Percentiles rank a stretch among this genome's conserved stretches.
phyloP scores from a whole-genome alignment of 2,329 filamentous ascomycete genomes.

The Hypoxylon sp. region DNA sequence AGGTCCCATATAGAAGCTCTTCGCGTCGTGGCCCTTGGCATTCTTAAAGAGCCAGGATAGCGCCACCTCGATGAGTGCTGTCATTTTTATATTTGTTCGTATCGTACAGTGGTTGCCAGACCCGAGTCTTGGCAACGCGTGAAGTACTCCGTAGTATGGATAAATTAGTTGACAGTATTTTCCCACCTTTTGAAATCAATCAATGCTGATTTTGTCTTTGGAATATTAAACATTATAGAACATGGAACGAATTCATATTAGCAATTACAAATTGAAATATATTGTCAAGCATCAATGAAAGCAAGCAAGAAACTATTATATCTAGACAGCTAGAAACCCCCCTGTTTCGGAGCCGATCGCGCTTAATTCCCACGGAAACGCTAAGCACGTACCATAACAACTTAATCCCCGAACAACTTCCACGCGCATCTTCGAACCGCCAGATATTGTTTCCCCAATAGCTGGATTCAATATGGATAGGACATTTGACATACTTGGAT shows the following conservation, averaged over 20 bases:
- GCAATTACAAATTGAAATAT: neutral
- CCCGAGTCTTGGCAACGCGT: neutral
- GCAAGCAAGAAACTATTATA: constrained; percentile 1
- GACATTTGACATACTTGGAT: neutral
- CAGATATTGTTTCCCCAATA: constrained; percentile 5
- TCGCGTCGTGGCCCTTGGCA: constrained; percentile 57
- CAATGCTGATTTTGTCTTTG: neutral
- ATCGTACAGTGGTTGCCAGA: constrained; percentile 1
- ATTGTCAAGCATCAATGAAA: neutral
- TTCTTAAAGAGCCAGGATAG: constrained; percentile 60
- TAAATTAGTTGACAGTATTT: constrained; percentile 9
- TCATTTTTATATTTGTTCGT: constrained; percentile 28
- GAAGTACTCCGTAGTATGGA: neutral
- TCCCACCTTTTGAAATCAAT: neutral
- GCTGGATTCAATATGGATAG: constrained; percentile 17
- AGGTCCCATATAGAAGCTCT: constrained; percentile 56
- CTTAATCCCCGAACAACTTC: constrained; percentile 16
- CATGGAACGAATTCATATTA: neutral
- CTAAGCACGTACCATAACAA: constrained; percentile 24
- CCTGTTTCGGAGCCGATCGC: constrained; percentile 36
- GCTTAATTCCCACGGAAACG: constrained; percentile 31
- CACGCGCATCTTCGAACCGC: constrained; percentile 12
- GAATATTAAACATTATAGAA: neutral
- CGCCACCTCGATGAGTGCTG: constrained; percentile 53
- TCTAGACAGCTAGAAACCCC: neutral